phyloP scores from a whole-genome alignment of 106 monocot genomes.

The Dioscorea zingiberensis region DNA sequence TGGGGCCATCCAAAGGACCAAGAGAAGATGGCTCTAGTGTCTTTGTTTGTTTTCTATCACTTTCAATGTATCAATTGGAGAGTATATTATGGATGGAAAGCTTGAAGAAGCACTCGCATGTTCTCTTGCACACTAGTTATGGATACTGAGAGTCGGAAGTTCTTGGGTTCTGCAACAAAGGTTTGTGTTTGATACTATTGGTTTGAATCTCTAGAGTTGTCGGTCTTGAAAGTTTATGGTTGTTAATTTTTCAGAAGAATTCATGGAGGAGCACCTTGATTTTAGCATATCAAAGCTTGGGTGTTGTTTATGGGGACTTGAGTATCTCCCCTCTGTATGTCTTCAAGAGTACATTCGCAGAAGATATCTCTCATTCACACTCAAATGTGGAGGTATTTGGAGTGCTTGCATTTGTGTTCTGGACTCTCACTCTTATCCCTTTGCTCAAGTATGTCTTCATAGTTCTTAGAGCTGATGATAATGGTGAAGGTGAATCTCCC shows the following conservation, averaged over 20 bases:
- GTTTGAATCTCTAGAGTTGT: no score
- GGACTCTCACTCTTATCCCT: conserved; percentile 47
- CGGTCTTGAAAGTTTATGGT: no score
- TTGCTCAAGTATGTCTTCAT: conserved; percentile 48
- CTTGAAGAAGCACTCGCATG: no score
- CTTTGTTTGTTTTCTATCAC: no score
- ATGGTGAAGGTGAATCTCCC: conserved; percentile 29
- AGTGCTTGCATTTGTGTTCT: conserved; percentile 41
- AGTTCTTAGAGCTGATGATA: conserved; percentile 48
- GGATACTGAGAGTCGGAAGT: conserved; percentile 12
- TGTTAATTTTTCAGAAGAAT: conserved; percentile 12
- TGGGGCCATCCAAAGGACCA: no score
- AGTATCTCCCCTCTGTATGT: conserved; percentile 46
- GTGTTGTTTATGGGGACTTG: conserved; percentile 47
- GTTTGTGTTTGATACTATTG: no score
- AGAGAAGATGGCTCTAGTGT: no score
- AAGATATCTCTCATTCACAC: conserved; percentile 31
- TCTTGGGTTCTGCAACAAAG: conserved; percentile 2
- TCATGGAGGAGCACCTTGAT: conserved; percentile 35
- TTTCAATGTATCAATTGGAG: no score
- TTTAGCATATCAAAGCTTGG: conserved; percentile 43
- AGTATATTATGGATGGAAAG: no score
- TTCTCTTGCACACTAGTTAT: not conserved
- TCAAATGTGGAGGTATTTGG: conserved; percentile 38
- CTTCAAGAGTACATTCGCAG: conserved; percentile 42